Percentiles rank a stretch among this genome's conserved stretches.
Conservation (phyloP, 108 stramenopile genomes). For the Ochromonas danica region DNA sequence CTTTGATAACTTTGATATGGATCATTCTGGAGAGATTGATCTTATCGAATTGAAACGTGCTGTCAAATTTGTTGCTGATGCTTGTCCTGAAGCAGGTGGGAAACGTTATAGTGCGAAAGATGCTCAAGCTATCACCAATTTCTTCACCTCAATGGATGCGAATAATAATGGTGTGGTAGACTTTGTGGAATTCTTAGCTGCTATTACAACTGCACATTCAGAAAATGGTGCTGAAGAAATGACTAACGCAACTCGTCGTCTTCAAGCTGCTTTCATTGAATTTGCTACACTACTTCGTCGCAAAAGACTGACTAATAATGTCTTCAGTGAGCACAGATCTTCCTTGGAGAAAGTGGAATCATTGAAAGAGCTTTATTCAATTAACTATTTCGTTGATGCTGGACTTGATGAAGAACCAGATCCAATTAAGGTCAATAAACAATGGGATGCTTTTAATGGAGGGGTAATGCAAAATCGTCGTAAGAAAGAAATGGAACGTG, state of each 20-base stretch:
- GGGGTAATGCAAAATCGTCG: too few relatives aligned
- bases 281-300: constrained; percentile 2
- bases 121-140: neutral
- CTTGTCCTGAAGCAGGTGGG: neutral
- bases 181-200: neutral
- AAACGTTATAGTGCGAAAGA: neutral
- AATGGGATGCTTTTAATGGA: too few relatives aligned
- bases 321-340: neutral
- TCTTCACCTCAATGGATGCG: neutral
- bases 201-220: neutral
- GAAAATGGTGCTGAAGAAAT: neutral
- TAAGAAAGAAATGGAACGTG: too few relatives aligned
- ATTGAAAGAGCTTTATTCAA: too few relatives aligned
- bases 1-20: neutral
- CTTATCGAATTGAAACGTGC: neutral
- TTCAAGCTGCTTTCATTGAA: neutral
- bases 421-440: too few relatives aligned
- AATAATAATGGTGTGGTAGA: neutral
- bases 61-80: neutral
- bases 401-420: too few relatives aligned
- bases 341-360: neutral
- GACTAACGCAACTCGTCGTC: too few relatives aligned
- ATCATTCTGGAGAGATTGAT: constrained; percentile 1
- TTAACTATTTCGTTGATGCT: neutral
- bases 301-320: too few relatives aligned